These are phyloP conservation scores for Eurotiales sp. DNA, from an alignment of 2,329 filamentous ascomycete species.

Conservation along the genomic window DNA sequence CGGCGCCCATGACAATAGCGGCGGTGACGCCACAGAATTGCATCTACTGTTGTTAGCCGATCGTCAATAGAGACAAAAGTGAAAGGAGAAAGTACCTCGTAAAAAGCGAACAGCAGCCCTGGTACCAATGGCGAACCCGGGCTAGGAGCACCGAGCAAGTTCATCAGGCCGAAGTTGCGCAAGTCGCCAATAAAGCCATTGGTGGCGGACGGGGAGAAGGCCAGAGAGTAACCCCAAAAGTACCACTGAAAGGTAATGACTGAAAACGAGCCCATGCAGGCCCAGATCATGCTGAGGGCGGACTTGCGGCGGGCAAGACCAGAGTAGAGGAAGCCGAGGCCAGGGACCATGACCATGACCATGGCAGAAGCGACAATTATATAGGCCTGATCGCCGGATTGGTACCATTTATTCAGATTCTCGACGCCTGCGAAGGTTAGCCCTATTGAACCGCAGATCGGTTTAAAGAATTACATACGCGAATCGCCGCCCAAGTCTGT, in stretches of 20 bases:
- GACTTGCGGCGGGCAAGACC: slow-evolving; percentile 97
- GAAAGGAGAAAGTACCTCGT: slow-evolving; percentile 64
- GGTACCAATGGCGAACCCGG: slow-evolving; percentile 85
- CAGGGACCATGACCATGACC: slow-evolving; percentile 94
- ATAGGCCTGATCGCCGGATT: slow-evolving; percentile 87
- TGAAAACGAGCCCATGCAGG: slow-evolving; percentile 88
- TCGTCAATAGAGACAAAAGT: background rate
- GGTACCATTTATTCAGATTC: slow-evolving; percentile 95
- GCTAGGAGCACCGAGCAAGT: slow-evolving; percentile 78
- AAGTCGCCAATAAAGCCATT: slow-evolving; percentile 92
- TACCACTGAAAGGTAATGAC: slow-evolving; percentile 98
- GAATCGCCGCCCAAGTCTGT: slow-evolving; percentile 69
- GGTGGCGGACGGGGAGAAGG: slow-evolving; percentile 75
- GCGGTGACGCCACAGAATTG: slow-evolving; percentile 95
- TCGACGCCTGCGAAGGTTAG: slow-evolving; percentile 56
- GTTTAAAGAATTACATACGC: slow-evolving; percentile 52
- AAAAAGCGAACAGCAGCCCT: slow-evolving; percentile 88
- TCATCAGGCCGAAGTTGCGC: slow-evolving; percentile 81
- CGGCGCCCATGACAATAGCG: slow-evolving; percentile 84
- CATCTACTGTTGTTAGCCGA: slow-evolving; percentile 56
- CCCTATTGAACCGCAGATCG: slow-evolving; percentile 8
- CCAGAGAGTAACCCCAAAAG: slow-evolving; percentile 97
- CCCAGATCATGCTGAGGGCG: slow-evolving; percentile 94
- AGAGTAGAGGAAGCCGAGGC: slow-evolving; percentile 95
- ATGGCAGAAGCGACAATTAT: slow-evolving; percentile 87